These are phyloP conservation scores for Rhizoclosmatium sp. DNA, from an alignment of 192 early-diverging fungal species.

Conservation along the genomic window DNA sequence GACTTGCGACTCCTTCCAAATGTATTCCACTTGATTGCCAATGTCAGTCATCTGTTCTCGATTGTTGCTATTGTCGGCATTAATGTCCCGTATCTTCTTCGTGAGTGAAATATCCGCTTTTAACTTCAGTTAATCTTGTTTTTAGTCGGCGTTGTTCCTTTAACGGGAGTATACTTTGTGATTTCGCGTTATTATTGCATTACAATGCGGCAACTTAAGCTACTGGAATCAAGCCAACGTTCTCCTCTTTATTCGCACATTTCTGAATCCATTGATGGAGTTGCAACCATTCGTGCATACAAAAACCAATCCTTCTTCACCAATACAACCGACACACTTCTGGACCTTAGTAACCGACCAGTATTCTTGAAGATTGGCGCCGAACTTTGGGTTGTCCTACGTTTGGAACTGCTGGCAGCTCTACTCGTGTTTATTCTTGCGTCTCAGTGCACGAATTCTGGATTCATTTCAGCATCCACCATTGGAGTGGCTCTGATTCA, in stretches of 20 bases:
- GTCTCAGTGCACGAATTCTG: neutral
- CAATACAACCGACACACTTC: neutral
- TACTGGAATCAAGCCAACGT: conserved; percentile 40
- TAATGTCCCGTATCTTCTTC: neutral
- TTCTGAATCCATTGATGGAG: conserved; percentile 48
- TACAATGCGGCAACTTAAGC: conserved; percentile 65
- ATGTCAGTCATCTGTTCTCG: neutral
- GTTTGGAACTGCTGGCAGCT: conserved; percentile 12
- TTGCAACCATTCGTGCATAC: conserved; percentile 42
- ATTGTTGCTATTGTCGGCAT: conserved; percentile 9
- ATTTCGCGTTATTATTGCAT: conserved; percentile 37
- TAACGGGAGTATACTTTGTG: conserved; percentile 21
- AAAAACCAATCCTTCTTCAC: conserved; percentile 8
- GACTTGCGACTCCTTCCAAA: too few species aligned
- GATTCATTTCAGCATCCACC: neutral
- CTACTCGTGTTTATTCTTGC: conserved; percentile 12
- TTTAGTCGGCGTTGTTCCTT: neutral
- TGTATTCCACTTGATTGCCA: too few species aligned
- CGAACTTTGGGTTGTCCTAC: conserved; percentile 21
- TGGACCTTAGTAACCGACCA: conserved; percentile 15
- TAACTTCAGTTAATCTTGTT: too few species aligned
- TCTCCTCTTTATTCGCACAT: conserved; percentile 48
- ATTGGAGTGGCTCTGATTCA: conserved; percentile 11
- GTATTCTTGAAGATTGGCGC: conserved; percentile 28
- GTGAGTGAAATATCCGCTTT: neutral